Evolutionary conservation across 305 asterid species (phyloP), one percentile per base, ranked within the genome.

Genomic region (Fraxinus dipetala): DNA sequence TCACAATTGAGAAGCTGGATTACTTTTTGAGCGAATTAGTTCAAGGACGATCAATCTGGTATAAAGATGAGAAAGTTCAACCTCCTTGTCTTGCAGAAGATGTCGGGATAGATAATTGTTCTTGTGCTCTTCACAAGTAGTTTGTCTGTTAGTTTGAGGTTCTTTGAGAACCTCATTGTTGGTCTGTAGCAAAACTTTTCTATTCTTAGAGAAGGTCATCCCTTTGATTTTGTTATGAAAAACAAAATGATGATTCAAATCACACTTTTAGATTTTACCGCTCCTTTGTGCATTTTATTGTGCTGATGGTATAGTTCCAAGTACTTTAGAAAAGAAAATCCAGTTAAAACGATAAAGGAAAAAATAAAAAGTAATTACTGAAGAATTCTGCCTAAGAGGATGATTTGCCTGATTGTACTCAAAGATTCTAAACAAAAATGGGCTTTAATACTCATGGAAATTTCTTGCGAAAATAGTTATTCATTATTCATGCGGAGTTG

Each of bases 41-140:
- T 70, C 35, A 90, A 83, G 94, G 88, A 69, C 91, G 98, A 51
- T 77, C 89, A 0, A 26, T 67, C 16, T 95, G 98, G 98, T 95
- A 92, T 80, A 61, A 80, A 31, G 91, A 87, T 72, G 94, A 69
- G 36, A 82, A 83, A 6, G 83, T 75, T 22, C 80, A 84, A 72
- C 94, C 97, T 72, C 97, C 98, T 65, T 95, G 98, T 80, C 91
- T 92, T 73, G 95, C 94, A 20, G 86, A 76, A 7, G 97, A 93
- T 87, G 59, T 95, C 18, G 98, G 98, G 75, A 84, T 48, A 35
- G 78, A 75, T 22, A 92, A 92, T 78, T 95, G 98, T 86, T 85
- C 84, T 51, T 93, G 98, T 80, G 83, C 87, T 65, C 87, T 90
- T 74, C 98, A 95, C 89, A 83, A 85, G 88, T 89, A 87, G 88